Evolutionary conservation across 345 rosid genomes (phyloP), one percentile per base, ranked within the genome.

Genomic region (Microcos paniculata): DNA sequence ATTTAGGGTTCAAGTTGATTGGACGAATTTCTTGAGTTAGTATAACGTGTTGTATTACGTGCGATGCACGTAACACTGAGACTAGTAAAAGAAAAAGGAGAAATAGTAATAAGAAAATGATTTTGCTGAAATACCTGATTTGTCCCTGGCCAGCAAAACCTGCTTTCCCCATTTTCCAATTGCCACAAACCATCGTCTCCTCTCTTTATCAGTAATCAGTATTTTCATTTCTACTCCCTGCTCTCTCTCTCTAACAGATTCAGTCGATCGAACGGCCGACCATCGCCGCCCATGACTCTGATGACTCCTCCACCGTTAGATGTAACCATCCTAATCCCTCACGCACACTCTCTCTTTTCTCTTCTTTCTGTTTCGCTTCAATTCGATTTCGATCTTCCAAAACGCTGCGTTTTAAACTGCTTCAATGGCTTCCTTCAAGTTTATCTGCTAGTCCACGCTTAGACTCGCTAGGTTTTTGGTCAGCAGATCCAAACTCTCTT

Each of bases 291-390:
- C 84, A 91, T 93, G 98, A 90, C 97, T 83, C 73, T 90, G 92
- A 83, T 90, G 88, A 89, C 98, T 83, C 90, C 93, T 79, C 85
- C 94, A 58, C 91, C 91, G 80, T 67, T 88, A 8, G 98, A 93
- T 82, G 98, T 93, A 86, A 82, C 71, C 82, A 76, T 62, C 80
- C 63, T 19, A 48, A 62, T 42, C 76, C 72, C 23, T 21, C 65
- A 18, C 46, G 55, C 46, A 73, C 42, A 33, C 52, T 33, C 1
- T 49, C 11, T 63, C 12, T 33, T 18, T 18, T 38, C 26, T 45
- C 10, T 35, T 70, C n/a, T 43, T 51, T 62, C n/a, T 45, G 35
- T 14, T 28, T 16, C 46, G 1, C 57, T 33, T 51, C 49, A 68
- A 11, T 38, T 71, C 64, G 12, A 57, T 57, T 57, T 26, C 8